These are phyloP conservation scores for Fusarium virguliforme DNA, from an alignment of 2,329 filamentous ascomycete species.

Conservation along the genomic window DNA sequence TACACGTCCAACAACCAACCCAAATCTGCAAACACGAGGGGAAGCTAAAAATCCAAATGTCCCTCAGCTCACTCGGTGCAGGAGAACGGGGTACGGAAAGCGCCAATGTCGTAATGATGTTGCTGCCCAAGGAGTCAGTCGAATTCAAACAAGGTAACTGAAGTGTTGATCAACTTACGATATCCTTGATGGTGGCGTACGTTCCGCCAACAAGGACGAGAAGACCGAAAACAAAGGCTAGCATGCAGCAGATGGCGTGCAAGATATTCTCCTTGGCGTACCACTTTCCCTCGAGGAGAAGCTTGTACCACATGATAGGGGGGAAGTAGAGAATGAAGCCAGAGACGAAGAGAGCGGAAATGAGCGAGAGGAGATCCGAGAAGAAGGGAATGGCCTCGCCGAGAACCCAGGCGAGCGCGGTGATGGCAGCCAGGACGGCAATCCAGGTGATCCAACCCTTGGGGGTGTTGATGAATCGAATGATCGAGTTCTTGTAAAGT, in stretches of 20 bases:
- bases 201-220: slow-evolving; percentile 32
- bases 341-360: slow-evolving; percentile 64
- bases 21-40: background rate
- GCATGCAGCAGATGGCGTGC: slow-evolving; percentile 9
- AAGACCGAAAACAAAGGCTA: slow-evolving; percentile 26
- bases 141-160: background rate
- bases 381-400: slow-evolving; percentile 81
- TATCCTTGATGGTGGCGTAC: slow-evolving; percentile 29
- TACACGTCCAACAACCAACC: background rate
- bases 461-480: slow-evolving; percentile 38
- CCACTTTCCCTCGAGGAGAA: slow-evolving; percentile 48
- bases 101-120: slow-evolving; percentile 23
- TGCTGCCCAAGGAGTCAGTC: slow-evolving; percentile 18
- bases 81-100: slow-evolving; percentile 11
- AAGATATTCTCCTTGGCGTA: slow-evolving; percentile 25
- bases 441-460: slow-evolving; percentile 67
- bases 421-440: slow-evolving; percentile 68
- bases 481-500: slow-evolving; percentile 37
- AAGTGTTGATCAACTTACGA: slow-evolving; percentile 14
- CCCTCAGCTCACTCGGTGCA: slow-evolving; percentile 10
- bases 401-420: slow-evolving; percentile 61
- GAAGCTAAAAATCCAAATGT: background rate
- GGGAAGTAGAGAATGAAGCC: slow-evolving; percentile 57
- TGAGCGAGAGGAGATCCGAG: slow-evolving; percentile 72
- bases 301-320: slow-evolving; percentile 59